phyloP scores from a whole-genome alignment of 2,329 filamentous ascomycete genomes.

The Talaromyces marneffei region DNA sequence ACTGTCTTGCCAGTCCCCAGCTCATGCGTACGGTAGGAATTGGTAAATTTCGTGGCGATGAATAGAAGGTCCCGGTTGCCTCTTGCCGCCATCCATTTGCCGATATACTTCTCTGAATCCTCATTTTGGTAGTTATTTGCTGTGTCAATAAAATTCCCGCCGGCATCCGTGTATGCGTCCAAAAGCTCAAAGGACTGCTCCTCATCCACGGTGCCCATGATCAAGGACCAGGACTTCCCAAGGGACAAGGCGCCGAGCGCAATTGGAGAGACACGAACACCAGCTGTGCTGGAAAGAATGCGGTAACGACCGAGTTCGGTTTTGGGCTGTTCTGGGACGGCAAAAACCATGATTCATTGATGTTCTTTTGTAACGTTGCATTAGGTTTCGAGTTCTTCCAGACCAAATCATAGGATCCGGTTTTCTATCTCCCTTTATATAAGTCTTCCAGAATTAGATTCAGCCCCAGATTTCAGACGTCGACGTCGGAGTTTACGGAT shows the following conservation, averaged over 20 bases:
- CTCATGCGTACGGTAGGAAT: slow-evolving; percentile 45
- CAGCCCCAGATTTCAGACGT: not conserved
- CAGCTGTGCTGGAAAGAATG: slow-evolving; percentile 59
- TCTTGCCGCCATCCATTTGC: slow-evolving; percentile 63
- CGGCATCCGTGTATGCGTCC: slow-evolving; percentile 59
- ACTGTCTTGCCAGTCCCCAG: slow-evolving; percentile 35
- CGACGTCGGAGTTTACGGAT: not conserved
- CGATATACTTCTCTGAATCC: slow-evolving; percentile 60
- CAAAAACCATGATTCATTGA: not conserved
- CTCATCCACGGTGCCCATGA: slow-evolving; percentile 61
- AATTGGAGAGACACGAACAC: slow-evolving; percentile 62
- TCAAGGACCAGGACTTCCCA: slow-evolving; percentile 39
- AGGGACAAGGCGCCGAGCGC: slow-evolving; percentile 35
- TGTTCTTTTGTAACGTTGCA: not conserved
- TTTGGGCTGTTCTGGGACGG: slow-evolving; percentile 24
- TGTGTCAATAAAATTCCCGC: slow-evolving; percentile 70
- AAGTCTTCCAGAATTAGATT: not conserved
- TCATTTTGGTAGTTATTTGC: slow-evolving; percentile 62
- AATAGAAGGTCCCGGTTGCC: slow-evolving; percentile 62
- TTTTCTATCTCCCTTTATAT: not conserved
- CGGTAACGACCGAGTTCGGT: slow-evolving; percentile 61
- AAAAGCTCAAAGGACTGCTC: slow-evolving; percentile 57
- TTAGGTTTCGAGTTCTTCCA: not conserved
- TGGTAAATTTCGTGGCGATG: slow-evolving; percentile 64
- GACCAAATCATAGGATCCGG: not conserved